Conservation (phyloP, 2,329 filamentous ascomycete genomes). For the Periconia digitata region DNA sequence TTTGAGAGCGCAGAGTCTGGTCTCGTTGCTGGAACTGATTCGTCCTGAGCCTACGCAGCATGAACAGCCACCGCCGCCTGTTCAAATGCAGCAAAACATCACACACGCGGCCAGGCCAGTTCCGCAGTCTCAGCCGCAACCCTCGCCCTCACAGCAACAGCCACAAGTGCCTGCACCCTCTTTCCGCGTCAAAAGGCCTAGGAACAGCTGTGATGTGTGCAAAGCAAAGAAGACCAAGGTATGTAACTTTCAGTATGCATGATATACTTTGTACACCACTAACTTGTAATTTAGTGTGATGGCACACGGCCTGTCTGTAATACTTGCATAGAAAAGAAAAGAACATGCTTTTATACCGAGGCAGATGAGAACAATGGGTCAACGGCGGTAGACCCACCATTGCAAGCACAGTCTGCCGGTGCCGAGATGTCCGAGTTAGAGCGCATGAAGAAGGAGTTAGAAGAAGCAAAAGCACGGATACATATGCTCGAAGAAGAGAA, state of each 20-base stretch:
- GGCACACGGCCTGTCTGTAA: slow-evolving; percentile 36
- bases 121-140: slow-evolving; percentile 8
- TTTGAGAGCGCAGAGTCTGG: slow-evolving; percentile 39
- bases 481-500: slow-evolving; percentile 37
- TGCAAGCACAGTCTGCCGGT: slow-evolving; percentile 19
- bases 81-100: slow-evolving; percentile 12
- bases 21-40: slow-evolving; percentile 41
- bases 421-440: slow-evolving; percentile 33
- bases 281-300: slow-evolving; percentile 33
- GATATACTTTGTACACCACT: slow-evolving; percentile 2
- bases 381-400: slow-evolving; percentile 14
- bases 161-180: slow-evolving; percentile 7
- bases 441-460: slow-evolving; percentile 37
- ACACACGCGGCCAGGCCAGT: slow-evolving; percentile 5
- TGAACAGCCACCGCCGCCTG: slow-evolving; percentile 14
- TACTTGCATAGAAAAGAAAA: slow-evolving; percentile 38
- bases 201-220: slow-evolving; percentile 40
- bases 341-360: slow-evolving; percentile 37
- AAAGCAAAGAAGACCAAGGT: slow-evolving; percentile 42
- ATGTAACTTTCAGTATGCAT: slow-evolving; percentile 1
- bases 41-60: slow-evolving; percentile 19
- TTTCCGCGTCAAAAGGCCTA: slow-evolving; percentile 17
- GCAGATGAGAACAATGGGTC: slow-evolving; percentile 18
- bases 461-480: slow-evolving; percentile 40
- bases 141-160: slow-evolving; percentile 9